Percentiles rank a stretch among this genome's conserved stretches.
These are phyloP conservation scores for Astrothelium subdiscretum DNA, from an alignment of 495 filamentous ascomycete species.

Conservation along the genomic window DNA sequence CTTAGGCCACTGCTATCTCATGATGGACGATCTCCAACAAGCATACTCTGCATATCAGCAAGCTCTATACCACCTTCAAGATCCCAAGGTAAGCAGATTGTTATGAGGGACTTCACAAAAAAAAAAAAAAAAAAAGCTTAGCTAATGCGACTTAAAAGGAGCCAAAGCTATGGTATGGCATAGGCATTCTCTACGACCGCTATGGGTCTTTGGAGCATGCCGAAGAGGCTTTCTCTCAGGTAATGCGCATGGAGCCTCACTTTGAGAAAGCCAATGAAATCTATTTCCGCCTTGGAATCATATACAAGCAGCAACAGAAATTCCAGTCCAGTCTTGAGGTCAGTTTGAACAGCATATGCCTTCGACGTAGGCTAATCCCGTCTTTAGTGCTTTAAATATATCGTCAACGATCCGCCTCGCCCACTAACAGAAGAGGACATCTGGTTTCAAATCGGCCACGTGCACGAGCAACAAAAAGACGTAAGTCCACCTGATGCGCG, in stretches of 20 bases:
- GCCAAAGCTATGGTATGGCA: constrained; percentile 97
- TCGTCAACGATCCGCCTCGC: constrained; percentile 82
- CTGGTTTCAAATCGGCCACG: constrained; percentile 99
- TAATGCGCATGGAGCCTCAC: constrained; percentile 96
- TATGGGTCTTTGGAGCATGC: constrained; percentile 97
- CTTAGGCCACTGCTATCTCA: constrained; percentile 84
- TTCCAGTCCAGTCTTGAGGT: constrained; percentile 87
- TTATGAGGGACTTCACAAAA: no score
- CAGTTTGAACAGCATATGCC: constrained; percentile 19
- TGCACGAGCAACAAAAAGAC: constrained; percentile 98
- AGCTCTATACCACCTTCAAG: constrained; percentile 81
- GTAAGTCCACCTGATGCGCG: constrained; percentile 43
- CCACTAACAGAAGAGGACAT: constrained; percentile 97
- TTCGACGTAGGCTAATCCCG: constrained; percentile 5
- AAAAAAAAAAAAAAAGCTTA: no score
- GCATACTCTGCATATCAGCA: constrained; percentile 97
- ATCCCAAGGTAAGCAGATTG: constrained; percentile 65
- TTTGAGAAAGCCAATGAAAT: constrained; percentile 99
- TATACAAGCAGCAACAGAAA: constrained; percentile 97
- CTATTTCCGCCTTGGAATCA: constrained; percentile 96
- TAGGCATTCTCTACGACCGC: constrained; percentile 93
- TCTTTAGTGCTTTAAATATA: constrained; percentile 89
- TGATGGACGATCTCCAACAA: constrained; percentile 98
- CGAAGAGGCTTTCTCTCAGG: constrained; percentile 95
- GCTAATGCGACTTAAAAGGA: constrained; percentile 47